Percentiles rank a stretch among this genome's conserved stretches.
Conservation (phyloP, 352 stramenopile genomes). For the Phytophthora tubulina region DNA sequence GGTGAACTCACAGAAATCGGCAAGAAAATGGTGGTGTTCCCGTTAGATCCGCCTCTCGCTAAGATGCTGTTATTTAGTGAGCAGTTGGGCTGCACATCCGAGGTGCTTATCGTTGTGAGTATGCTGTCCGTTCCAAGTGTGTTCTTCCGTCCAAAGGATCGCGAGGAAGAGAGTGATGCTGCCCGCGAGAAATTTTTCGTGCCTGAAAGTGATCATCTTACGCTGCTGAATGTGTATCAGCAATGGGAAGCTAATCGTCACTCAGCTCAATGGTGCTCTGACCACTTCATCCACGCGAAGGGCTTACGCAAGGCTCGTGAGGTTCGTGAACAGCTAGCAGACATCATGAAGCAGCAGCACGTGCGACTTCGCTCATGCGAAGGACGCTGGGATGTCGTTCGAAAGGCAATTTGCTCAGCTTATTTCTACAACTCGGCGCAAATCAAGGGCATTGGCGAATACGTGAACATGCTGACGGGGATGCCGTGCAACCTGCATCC, state of each 20-base stretch:
- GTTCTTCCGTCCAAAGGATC: constrained; percentile 97
- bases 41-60: constrained; percentile 95
- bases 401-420: constrained; percentile 98
- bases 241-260: constrained; percentile 96
- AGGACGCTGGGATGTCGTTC: constrained; percentile 96
- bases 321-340: constrained; percentile 96
- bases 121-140: constrained; percentile 98
- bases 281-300: constrained; percentile 99
- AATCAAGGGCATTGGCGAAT: constrained; percentile 99
- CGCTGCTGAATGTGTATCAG: constrained; percentile 97
- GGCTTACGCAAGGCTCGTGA: constrained; percentile 92
- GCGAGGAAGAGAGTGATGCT: constrained; percentile 98
- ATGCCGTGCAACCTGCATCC: constrained; percentile 98
- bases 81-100: constrained; percentile 92
- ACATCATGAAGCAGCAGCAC: constrained; percentile 98
- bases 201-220: constrained; percentile 98
- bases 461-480: constrained; percentile 99
- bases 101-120: constrained; percentile 97
- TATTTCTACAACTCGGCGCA: constrained; percentile 99
- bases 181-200: constrained; percentile 99
- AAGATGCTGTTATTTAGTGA: constrained; percentile 98
- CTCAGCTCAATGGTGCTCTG: constrained; percentile 93
- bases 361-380: constrained; percentile 91
- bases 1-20: constrained; percentile 97
- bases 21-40: constrained; percentile 99